A percentile compares a stretch with the other conserved stretches of the same genome.
phyloP scores from a whole-genome alignment of 108 stramenopile genomes.

The Mediolabrus comicus region DNA sequence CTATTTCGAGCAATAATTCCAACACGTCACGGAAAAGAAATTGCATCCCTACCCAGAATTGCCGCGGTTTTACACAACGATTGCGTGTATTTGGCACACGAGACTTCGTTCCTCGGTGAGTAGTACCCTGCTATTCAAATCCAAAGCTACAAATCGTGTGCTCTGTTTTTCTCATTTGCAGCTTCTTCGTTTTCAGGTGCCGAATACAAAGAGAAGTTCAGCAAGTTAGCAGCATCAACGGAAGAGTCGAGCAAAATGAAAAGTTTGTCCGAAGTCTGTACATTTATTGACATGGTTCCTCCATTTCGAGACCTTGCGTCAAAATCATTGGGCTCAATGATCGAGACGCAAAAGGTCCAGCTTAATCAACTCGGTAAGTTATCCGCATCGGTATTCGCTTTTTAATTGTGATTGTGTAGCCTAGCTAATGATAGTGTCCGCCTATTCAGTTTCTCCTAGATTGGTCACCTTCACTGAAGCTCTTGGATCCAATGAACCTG shows the following conservation, averaged over 20 bases:
- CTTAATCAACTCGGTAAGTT: constrained; percentile 50
- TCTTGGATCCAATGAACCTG: constrained; percentile 64
- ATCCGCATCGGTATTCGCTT: too few species aligned
- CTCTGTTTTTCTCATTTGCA: background rate
- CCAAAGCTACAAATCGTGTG: background rate
- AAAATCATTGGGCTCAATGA: constrained; percentile 65
- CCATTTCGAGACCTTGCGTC: constrained; percentile 80
- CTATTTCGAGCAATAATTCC: constrained; percentile 82
- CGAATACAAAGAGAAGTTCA: constrained; percentile 67
- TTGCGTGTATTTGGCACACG: constrained; percentile 72
- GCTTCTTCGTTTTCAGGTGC: constrained; percentile 8
- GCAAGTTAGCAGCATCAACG: background rate
- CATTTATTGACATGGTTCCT: constrained; percentile 86
- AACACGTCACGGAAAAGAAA: constrained; percentile 56
- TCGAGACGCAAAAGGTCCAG: constrained; percentile 69
- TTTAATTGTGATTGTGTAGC: too few species aligned
- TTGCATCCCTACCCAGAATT: constrained; percentile 68
- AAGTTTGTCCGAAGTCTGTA: constrained; percentile 58
- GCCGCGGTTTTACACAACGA: constrained; percentile 86
- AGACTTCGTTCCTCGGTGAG: constrained; percentile 70
- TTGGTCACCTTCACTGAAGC: constrained; percentile 51
- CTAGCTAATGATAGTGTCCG: too few species aligned
- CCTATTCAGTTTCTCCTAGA: constrained; percentile 50
- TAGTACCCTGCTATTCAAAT: background rate
- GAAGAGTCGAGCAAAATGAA: constrained; percentile 34